Conservation (phyloP, 2,329 filamentous ascomycete species). For the Fusarium ambrosium region DNA sequence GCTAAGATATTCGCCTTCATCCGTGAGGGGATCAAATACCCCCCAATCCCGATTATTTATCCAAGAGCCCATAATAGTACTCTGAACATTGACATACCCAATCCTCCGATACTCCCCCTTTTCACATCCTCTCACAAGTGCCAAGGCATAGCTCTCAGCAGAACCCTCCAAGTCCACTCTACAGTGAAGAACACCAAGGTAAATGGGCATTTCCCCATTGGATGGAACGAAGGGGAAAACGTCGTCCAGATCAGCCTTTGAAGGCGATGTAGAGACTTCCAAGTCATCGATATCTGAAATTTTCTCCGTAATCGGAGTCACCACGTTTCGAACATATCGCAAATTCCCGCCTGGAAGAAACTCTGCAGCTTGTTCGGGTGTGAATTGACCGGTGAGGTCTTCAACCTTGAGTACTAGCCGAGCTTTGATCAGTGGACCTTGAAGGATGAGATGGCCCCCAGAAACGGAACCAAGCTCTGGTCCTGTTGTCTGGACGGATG, state of each 20-base stretch:
- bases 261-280: neutral
- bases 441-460: constrained; percentile 21
- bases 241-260: constrained; percentile 22
- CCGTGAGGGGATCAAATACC: constrained; percentile 18
- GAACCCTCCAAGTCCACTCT: neutral
- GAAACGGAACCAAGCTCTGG: constrained; percentile 27
- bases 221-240: neutral
- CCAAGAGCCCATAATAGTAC: constrained; percentile 8
- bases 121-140: constrained; percentile 14
- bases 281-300: neutral
- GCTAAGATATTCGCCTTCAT: constrained; percentile 25
- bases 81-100: constrained; percentile 14
- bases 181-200: constrained; percentile 29
- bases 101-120: constrained; percentile 36
- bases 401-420: constrained; percentile 22
- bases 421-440: constrained; percentile 31
- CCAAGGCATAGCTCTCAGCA: constrained; percentile 12
- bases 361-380: constrained; percentile 29
- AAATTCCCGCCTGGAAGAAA: constrained; percentile 33
- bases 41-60: constrained; percentile 23
- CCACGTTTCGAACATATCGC: constrained; percentile 21
- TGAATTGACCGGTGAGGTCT: constrained; percentile 26
- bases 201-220: constrained; percentile 10
- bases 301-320: neutral
- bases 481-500: constrained; percentile 16